Conservation (phyloP, 2,329 filamentous ascomycete species). For the Pseudogymnoascus sp. region DNA sequence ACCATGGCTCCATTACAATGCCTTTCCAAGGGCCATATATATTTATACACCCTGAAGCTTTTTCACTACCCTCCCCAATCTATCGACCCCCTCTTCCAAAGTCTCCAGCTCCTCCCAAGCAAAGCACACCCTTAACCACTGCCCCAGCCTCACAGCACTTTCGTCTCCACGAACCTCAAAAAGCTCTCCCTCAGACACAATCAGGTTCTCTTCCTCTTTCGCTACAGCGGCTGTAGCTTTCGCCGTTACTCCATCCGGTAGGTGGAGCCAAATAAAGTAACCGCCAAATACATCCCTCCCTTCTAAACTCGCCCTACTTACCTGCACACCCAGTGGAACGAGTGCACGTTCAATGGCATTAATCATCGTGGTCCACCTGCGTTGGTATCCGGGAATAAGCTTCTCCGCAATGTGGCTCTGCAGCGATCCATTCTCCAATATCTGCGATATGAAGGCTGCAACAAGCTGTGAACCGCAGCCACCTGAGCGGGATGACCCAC, state of each 20-base stretch:
- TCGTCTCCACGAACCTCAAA: slow-evolving; percentile 41
- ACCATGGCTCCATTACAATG: background rate
- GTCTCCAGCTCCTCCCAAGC: slow-evolving; percentile 49
- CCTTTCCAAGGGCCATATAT: background rate
- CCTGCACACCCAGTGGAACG: slow-evolving; percentile 19
- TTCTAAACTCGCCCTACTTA: slow-evolving; percentile 12
- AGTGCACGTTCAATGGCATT: slow-evolving; percentile 19
- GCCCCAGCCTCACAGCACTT: slow-evolving; percentile 25
- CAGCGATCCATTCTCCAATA: slow-evolving; percentile 45
- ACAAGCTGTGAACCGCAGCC: slow-evolving; percentile 26
- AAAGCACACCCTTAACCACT: slow-evolving; percentile 48
- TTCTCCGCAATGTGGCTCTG: slow-evolving; percentile 44
- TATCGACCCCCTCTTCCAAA: slow-evolving; percentile 47
- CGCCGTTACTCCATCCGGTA: slow-evolving; percentile 42
- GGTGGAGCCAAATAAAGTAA: slow-evolving; percentile 57
- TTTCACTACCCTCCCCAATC: slow-evolving; percentile 31
- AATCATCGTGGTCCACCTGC: slow-evolving; percentile 21
- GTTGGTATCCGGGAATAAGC: slow-evolving; percentile 49
- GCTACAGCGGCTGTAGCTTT: slow-evolving; percentile 31
- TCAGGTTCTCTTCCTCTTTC: slow-evolving; percentile 43
- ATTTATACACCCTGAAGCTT: background rate
- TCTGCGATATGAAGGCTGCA: slow-evolving; percentile 34
- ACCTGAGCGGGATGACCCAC: slow-evolving; percentile 24
- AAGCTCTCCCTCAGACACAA: slow-evolving; percentile 47
- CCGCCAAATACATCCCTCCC: slow-evolving; percentile 38